Base-by-base conservation (phyloP, 106 monocot species). In the Dendrobium catenatum region DNA sequence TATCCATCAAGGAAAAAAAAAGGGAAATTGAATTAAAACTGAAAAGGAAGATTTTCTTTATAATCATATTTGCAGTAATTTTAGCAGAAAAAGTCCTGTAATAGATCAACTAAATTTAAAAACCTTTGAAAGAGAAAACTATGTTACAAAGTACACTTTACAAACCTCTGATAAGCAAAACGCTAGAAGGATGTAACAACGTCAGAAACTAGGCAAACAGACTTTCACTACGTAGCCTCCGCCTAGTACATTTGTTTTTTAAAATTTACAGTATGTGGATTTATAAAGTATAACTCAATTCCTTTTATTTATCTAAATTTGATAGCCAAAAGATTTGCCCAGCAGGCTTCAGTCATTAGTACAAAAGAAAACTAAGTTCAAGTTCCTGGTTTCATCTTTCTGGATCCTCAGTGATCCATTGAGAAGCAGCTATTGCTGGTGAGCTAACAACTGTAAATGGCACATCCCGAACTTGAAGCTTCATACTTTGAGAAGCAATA, bases 391-490 rank as follows among this genome's bases (percentile, higher is more conserved):
- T 15, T 66, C 64, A 66, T 26, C 64, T 58, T 66, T 66, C 64
- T 26, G 10, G 64, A n/a, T 6, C 26, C 64, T 26, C n/a, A 58
- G 3, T n/a, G n/a, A 58, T 58, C 64, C 64, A 66, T 24, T 66
- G 15, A 66, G 0, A n/a, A 66, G 64, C 24, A 66, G 64, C 85
- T 94, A 75, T 94, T 92, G 55, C 92, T 85, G 8, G 43, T 2
- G 90, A 90, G 76, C 89, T 90, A 33, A 87, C 81, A 37, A 75
- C 86, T 24, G 59, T 16, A 61, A 51, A 80, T 66, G 73, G 49
- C 6, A 82, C 19, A 54, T 94, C 92, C 40, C 86, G 84, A 10
- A 92, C 94, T 26, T 86, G 85, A 61, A 97, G 80, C 76, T 82
- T 94, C 29, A 97, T 47, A 15, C 68, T 88, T 3, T 78, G 56